Evolutionary conservation across 345 rosid genomes (phyloP), one percentile per base, ranked within the genome.

Genomic region (Corchorus olitorius): DNA sequence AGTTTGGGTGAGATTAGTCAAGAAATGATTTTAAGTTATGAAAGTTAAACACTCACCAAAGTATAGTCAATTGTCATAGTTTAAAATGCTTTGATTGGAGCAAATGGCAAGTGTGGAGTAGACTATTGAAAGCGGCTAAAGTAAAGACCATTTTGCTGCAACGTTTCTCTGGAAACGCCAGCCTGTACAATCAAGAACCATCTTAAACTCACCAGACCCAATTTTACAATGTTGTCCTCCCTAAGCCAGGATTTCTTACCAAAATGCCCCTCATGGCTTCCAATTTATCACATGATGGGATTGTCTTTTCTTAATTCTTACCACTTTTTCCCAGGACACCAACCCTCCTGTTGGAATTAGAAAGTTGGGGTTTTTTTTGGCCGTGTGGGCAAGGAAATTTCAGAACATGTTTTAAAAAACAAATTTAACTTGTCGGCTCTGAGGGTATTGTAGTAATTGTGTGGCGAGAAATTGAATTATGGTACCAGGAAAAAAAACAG

Each of bases 161-260:
- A 72, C 74, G 76, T 79, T 70, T 73, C 79, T 83, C 67, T 56
- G 73, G 43, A 68, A 77, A 59, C 34, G 82, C 84, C 79, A 82
- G 84, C 66, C 84, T 84, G 82, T 77, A 54, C n/a, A 72, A 68
- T 52, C 14, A 73, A 56, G 77, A 81, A 46, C 37, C 70, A 37
- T 71, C 77, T 56, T 5, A 33, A 16, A 70, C 63, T 17, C 46
- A 49, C 45, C 65, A 71, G 20, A n/a, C 14, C 5, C 2, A 48
- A 43, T 74, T 63, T 81, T 71, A 80, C 81, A 62, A 49, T 46
- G 52, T 39, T 56, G 72, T 19, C 68, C 66, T 48, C 55, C 20
- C 22, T 4, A 12, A 27, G 3, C 37, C 55, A 15, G 34, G 5
- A 1, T 8, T 20, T 33, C 13, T 16, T 49, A n/a, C 2, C 8